phyloP scores from a whole-genome alignment of 2,329 filamentous ascomycete species.

The Coniella lustricola region DNA sequence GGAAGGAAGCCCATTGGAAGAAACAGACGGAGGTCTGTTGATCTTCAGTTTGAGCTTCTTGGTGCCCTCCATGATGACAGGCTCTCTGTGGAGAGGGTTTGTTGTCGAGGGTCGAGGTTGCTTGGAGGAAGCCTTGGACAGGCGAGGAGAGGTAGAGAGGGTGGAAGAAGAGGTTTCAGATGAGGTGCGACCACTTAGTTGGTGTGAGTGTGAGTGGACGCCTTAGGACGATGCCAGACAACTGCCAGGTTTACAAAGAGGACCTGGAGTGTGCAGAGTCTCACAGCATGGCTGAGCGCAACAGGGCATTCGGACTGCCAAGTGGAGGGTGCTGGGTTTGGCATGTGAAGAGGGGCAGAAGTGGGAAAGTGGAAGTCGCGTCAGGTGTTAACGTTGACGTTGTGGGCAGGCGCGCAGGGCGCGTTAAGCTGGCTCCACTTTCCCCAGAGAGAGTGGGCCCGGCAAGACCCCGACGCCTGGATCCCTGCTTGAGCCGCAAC shows the following conservation, averaged over 20 bases:
- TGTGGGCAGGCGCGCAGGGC: background rate
- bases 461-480: background rate
- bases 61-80: constrained; percentile 12
- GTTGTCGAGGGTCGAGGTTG: too few relatives aligned
- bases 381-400: background rate
- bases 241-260: background rate
- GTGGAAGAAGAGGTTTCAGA: too few relatives aligned
- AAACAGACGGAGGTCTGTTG: constrained; percentile 10
- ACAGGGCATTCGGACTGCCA: too few relatives aligned
- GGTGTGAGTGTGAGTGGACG: background rate
- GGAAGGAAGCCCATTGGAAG: constrained; percentile 7
- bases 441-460: background rate
- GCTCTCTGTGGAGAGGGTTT: too few relatives aligned
- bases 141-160: too few relatives aligned
- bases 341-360: background rate
- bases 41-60: constrained; percentile 17
- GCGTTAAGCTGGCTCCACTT: background rate
- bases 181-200: too few relatives aligned
- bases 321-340: too few relatives aligned
- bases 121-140: too few relatives aligned
- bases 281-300: too few relatives aligned
- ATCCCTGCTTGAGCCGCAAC: constrained; percentile 1
- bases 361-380: background rate
- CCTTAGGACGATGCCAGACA: background rate
- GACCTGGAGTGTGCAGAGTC: background rate